phyloP scores from a whole-genome alignment of 352 stramenopile genomes.

The Globisporangium splendens region DNA sequence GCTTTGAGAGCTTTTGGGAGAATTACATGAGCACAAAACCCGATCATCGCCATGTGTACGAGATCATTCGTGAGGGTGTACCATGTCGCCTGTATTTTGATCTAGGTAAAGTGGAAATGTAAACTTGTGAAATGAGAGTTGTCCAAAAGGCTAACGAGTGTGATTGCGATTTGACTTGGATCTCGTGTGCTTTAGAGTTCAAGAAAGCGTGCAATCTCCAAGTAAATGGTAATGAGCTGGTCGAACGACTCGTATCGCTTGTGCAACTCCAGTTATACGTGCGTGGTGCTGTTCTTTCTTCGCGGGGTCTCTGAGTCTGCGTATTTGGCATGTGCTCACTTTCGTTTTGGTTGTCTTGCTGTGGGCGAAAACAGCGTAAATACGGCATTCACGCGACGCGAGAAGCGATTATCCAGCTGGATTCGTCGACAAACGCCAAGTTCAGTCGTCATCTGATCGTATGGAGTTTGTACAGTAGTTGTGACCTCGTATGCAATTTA shows the following conservation, averaged over 20 bases:
- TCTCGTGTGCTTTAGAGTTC: constrained; percentile 76
- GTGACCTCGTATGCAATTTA: not conserved
- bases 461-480: constrained; percentile 8
- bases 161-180: too few species aligned
- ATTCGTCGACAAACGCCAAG: constrained; percentile 89
- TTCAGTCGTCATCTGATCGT: constrained; percentile 93
- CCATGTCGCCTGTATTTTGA: constrained; percentile 98
- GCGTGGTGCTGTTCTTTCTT: not conserved
- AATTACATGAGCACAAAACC: constrained; percentile 48
- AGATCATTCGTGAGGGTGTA: constrained; percentile 94
- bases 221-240: constrained; percentile 73
- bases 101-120: too few species aligned
- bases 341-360: not conserved
- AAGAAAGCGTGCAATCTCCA: constrained; percentile 75
- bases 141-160: too few species aligned
- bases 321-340: too few species aligned
- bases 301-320: too few species aligned
- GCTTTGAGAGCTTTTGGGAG: constrained; percentile 62
- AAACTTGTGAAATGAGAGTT: too few species aligned
- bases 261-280: constrained; percentile 68
- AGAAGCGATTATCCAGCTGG: constrained; percentile 77
- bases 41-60: constrained; percentile 92
- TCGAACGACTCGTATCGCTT: constrained; percentile 49
- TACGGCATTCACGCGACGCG: constrained; percentile 34
- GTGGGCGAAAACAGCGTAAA: constrained; percentile 31